Evolutionary conservation across 805 yeast species (phyloP).

Genomic region (Tetrapisispora namnaoensis): DNA sequence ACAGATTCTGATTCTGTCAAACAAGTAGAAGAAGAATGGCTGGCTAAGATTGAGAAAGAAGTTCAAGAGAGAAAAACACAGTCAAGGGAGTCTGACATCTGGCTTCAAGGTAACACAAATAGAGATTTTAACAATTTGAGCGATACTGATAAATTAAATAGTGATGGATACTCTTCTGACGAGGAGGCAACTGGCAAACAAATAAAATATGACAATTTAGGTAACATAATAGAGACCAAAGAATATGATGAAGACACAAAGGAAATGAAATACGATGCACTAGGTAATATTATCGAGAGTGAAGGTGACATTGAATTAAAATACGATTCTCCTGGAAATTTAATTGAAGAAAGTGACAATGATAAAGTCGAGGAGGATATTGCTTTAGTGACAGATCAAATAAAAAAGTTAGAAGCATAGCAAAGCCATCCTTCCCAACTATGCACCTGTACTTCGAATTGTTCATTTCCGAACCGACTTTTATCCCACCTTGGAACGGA

Average conservation of each 20-base stretch:
- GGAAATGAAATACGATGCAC: slow-evolving; percentile 14
- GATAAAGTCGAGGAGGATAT: slow-evolving; percentile 4
- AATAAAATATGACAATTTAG: slow-evolving; percentile 14
- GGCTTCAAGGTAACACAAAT: slow-evolving; percentile 75
- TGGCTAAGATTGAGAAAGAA: slow-evolving; percentile 58
- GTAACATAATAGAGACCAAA: slow-evolving; percentile 15
- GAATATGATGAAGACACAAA: slow-evolving; percentile 19
- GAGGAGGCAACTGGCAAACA: neutral
- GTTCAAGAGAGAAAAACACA: slow-evolving; percentile 49
- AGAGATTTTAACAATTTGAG: slow-evolving; percentile 26
- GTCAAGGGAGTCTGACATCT: slow-evolving; percentile 48
- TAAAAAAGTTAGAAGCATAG: neutral
- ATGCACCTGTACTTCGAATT: neutral
- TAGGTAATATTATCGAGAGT: slow-evolving; percentile 12
- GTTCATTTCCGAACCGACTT: neutral
- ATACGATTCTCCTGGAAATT: slow-evolving; percentile 1
- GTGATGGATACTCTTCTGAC: slow-evolving; percentile 9
- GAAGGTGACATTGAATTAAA: slow-evolving; percentile 7
- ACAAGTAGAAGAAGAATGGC: slow-evolving; percentile 65
- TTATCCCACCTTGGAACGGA: neutral
- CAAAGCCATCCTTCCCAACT: no score
- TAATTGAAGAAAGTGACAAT: slow-evolving; percentile 6
- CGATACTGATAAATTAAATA: slow-evolving; percentile 11
- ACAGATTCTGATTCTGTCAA: slow-evolving; percentile 69
- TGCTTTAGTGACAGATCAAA: neutral